Evolutionary conservation across 495 filamentous ascomycete species (phyloP).

Genomic region (Podospora bellae-mahoneyi): DNA sequence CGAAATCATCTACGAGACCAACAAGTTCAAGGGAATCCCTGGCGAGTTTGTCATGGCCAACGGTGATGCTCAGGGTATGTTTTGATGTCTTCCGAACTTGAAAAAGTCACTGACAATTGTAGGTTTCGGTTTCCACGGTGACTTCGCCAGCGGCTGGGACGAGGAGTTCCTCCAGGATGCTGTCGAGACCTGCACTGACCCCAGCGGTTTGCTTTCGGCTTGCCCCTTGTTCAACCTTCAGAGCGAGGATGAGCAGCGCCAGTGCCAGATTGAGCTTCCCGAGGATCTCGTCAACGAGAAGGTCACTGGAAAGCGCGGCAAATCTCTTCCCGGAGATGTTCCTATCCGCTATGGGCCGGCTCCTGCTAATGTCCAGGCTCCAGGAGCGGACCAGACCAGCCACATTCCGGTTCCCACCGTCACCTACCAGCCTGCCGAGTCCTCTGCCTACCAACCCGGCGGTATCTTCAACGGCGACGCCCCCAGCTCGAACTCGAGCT

Average conservation of each 20-base stretch:
- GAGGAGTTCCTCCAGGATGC: conserved; percentile 55
- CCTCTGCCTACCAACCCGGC: conserved; percentile 25
- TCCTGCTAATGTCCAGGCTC: conserved; percentile 29
- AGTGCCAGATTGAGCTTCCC: conserved; percentile 39
- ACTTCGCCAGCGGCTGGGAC: conserved; percentile 85
- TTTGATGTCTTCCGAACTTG: not conserved
- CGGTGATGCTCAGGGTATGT: conserved; percentile 70
- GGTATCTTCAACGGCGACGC: conserved; percentile 27
- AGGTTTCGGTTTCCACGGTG: conserved; percentile 80
- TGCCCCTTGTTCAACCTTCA: conserved; percentile 55
- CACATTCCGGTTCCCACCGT: conserved; percentile 24
- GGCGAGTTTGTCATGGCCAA: conserved; percentile 80
- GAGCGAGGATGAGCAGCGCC: conserved; percentile 32
- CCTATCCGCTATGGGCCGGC: conserved; percentile 36
- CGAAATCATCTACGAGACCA: conserved; percentile 83
- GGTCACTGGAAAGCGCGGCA: conserved; percentile 28
- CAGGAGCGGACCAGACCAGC: conserved; percentile 16
- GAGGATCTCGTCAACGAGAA: conserved; percentile 34
- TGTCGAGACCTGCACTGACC: conserved; percentile 55
- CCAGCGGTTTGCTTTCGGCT: conserved; percentile 48
- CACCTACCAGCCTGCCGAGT: conserved; percentile 21
- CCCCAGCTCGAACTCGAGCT: not conserved
- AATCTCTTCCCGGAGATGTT: conserved; percentile 40
- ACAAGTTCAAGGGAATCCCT: conserved; percentile 59
- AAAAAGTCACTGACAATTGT: not conserved